Percentiles rank a stretch among this genome's conserved stretches.
Conservation (phyloP, 106 monocot genomes). For the Hemerocallis citrina region DNA sequence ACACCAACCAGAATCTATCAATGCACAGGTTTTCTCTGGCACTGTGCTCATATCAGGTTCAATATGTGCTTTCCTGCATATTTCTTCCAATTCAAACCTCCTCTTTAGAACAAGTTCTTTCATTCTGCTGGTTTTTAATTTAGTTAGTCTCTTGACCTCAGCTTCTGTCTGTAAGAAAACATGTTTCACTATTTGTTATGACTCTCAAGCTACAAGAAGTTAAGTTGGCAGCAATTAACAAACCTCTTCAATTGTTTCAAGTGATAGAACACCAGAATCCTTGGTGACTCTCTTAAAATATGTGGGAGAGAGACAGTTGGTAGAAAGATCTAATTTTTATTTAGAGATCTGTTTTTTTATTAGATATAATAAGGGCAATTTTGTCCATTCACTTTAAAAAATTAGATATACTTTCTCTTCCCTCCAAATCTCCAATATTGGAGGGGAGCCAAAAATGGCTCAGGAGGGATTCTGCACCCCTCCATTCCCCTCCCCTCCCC, state of each 20-base stretch:
- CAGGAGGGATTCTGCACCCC: too few species aligned
- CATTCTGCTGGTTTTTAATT: conserved; percentile 77
- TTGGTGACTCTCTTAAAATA: conserved; percentile 34
- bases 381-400: too few species aligned
- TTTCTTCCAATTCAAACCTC: conserved; percentile 77
- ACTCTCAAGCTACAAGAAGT: neutral
- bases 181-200: neutral
- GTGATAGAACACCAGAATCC: conserved; percentile 42
- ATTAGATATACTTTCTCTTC: too few species aligned
- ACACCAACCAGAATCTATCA: conserved; percentile 76
- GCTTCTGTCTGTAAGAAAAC: conserved; percentile 41
- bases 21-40: conserved; percentile 58
- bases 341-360: too few species aligned
- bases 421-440: too few species aligned
- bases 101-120: conserved; percentile 82
- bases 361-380: too few species aligned
- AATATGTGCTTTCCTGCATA: conserved; percentile 65
- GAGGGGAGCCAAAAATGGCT: too few species aligned
- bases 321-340: too few species aligned
- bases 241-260: conserved; percentile 71
- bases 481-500: too few species aligned
- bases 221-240: neutral
- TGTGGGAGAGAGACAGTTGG: too few species aligned
- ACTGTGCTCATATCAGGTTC: conserved; percentile 81
- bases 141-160: conserved; percentile 72